Evolutionary conservation across 306 rosid species (phyloP), one percentile per base, ranked within the genome.

Genomic region (Gastrolobium villosum): DNA sequence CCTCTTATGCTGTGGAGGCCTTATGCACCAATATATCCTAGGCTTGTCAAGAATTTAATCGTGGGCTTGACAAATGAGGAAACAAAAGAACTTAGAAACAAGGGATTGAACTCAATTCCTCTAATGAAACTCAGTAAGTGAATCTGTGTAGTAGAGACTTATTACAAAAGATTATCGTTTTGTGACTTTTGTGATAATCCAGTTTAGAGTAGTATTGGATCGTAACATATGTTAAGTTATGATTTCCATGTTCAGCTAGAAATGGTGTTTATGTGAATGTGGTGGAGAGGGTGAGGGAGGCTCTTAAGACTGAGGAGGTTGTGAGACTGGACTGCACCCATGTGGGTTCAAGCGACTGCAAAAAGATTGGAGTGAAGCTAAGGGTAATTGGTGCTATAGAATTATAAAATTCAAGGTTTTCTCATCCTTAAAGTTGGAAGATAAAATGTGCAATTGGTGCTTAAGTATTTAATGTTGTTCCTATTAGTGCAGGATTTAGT

Each of bases 1-100:
- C 99, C 98, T 60, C 80, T 89, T 40, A 95, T 95, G 98, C 75
- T 95, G 60, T 95, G 99, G 99, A 95, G 86, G 81, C 99, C 97
- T n/a, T 92, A 92, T 72, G 87, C 97, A 5, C 98, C 96, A 4
- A 88, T 95, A 68, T 95, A 95, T 81, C 94, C 94, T 5, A 92
- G 83, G 89, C 99, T 95, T 84, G 97, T 95, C 79, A 92, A 84
- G 86, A 91, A 85, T 84, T 88, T 86, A 49, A 83, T 85, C 10
- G 89, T 88, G 63, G 92, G 96, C 35, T 87, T 92, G 77, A 72
- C 99, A 0, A 72, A 83, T 54, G 91, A 87, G 74, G 90, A 84
- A 83, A 95, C 84, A 4, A 92, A 92, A 88, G 93, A 89, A 83
- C 77, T 92, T 83, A 90, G 97, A 79, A 89, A 81, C 84, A 74